Conservation (phyloP, 192 early-diverging fungal species). For the Coemansia pectinata region DNA sequence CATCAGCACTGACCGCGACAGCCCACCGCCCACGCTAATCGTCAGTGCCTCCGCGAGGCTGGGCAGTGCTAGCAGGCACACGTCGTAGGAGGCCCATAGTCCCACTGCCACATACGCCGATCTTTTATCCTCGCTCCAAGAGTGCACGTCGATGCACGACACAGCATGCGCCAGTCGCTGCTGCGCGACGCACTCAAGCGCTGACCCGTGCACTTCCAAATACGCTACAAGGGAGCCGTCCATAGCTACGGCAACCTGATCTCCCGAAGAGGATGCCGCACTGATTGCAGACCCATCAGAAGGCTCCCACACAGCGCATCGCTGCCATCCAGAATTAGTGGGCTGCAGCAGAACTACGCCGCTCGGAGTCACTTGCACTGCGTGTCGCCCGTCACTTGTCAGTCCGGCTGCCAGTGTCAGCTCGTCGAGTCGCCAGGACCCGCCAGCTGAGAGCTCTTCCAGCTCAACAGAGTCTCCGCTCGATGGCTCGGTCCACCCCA, state of each 20-base stretch:
- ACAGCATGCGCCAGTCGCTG: constrained; percentile 66
- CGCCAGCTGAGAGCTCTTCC: constrained; percentile 47
- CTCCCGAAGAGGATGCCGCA: constrained; percentile 58
- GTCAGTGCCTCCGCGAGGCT: constrained; percentile 49
- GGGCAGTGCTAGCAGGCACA: constrained; percentile 62
- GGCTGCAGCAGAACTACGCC: constrained; percentile 53
- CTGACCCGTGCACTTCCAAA: constrained; percentile 55
- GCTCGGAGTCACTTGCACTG: constrained; percentile 65
- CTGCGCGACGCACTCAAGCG: constrained; percentile 29
- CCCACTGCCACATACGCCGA: constrained; percentile 67
- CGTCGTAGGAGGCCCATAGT: constrained; percentile 69
- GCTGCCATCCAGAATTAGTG: constrained; percentile 18
- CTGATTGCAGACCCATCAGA: constrained; percentile 36
- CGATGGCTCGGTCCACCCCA: constrained; percentile 44
- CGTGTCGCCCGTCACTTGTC: constrained; percentile 7
- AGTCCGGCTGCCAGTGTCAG: constrained; percentile 32
- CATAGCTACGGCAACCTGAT: constrained; percentile 61
- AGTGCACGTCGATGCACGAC: constrained; percentile 70
- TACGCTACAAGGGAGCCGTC: constrained; percentile 59
- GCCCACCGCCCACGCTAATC: constrained; percentile 35
- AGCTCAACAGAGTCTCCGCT: constrained; percentile 49
- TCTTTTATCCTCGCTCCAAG: constrained; percentile 28
- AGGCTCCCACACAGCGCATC: constrained; percentile 58
- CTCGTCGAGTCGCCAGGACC: constrained; percentile 36
- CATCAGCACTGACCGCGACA: constrained; percentile 72